These are phyloP conservation scores for Hippophae rhamnoides DNA, from an alignment of 306 rosid genomes.

Conservation along the genomic window DNA sequence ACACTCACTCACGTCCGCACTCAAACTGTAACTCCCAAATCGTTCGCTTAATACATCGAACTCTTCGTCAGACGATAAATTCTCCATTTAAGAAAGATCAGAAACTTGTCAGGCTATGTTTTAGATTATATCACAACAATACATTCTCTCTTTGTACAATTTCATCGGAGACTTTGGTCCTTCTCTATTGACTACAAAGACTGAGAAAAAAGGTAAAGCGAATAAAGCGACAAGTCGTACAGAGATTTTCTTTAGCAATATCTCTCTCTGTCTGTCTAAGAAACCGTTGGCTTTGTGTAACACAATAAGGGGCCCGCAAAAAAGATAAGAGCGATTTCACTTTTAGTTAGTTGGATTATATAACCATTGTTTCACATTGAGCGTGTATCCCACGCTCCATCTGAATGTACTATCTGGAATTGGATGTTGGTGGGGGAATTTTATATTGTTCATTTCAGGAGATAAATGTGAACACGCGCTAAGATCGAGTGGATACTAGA, in stretches of 20 bases:
- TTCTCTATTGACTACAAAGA: not conserved
- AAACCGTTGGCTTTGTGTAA: conserved; percentile 9
- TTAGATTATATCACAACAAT: conserved; percentile 1
- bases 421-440: not conserved
- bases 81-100: conserved; percentile 22
- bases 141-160: not conserved
- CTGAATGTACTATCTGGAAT: too few relatives aligned
- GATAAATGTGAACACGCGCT: conserved; percentile 1
- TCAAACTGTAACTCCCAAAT: conserved; percentile 28
- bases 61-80: conserved; percentile 28
- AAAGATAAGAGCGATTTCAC: not conserved
- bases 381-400: not conserved
- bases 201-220: conserved; percentile 5
- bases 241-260: not conserved
- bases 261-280: not conserved
- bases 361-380: not conserved
- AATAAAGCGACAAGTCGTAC: conserved; percentile 3
- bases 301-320: conserved; percentile 12
- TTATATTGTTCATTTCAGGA: too few relatives aligned
- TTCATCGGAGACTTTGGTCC: not conserved
- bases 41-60: conserved; percentile 21
- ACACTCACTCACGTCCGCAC: conserved; percentile 38
- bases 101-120: not conserved
- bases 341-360: not conserved
- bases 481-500: not conserved